Evolutionary conservation across 768 basidiomycete genomes (phyloP).

Genomic region (Tricholoma sp.): DNA sequence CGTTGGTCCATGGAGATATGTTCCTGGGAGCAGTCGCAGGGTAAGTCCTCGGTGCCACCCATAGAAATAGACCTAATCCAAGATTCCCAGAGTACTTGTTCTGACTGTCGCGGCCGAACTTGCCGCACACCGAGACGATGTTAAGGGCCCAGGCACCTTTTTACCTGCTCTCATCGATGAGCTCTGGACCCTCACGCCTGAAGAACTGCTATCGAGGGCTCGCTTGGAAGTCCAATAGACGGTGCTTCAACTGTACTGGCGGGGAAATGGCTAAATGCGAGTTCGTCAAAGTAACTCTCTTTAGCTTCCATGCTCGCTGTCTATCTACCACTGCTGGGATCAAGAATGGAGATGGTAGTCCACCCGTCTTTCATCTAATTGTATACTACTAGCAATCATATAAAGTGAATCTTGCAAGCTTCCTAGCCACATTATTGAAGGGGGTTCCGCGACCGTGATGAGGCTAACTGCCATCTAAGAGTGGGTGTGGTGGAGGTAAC

Average conservation of each 20-base stretch:
- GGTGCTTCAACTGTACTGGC: neutral
- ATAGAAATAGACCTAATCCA: constrained; percentile 2
- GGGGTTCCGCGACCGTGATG: too few relatives aligned
- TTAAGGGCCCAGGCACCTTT: constrained; percentile 63
- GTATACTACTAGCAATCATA: too few relatives aligned
- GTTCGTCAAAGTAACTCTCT: neutral
- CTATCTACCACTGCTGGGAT: neutral
- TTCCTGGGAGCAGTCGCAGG: constrained; percentile 72
- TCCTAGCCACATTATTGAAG: too few relatives aligned
- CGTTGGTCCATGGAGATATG: constrained; percentile 72
- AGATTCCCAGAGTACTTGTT: constrained; percentile 41
- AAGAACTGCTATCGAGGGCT: constrained; percentile 25
- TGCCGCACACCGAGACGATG: constrained; percentile 41
- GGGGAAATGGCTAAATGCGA: neutral
- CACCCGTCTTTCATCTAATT: too few relatives aligned
- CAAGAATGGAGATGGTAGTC: too few relatives aligned
- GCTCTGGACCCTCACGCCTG: constrained; percentile 34
- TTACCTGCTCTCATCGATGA: constrained; percentile 60
- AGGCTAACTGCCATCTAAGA: too few relatives aligned
- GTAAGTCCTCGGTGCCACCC: constrained; percentile 33
- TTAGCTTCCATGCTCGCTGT: neutral
- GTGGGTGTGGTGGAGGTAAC: too few relatives aligned
- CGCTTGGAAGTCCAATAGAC: neutral
- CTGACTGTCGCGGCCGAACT: constrained; percentile 61
- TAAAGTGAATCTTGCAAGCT: too few relatives aligned